Base-by-base conservation (phyloP, 1,284 basidiomycete species). In the Coniferiporia weirii region DNA sequence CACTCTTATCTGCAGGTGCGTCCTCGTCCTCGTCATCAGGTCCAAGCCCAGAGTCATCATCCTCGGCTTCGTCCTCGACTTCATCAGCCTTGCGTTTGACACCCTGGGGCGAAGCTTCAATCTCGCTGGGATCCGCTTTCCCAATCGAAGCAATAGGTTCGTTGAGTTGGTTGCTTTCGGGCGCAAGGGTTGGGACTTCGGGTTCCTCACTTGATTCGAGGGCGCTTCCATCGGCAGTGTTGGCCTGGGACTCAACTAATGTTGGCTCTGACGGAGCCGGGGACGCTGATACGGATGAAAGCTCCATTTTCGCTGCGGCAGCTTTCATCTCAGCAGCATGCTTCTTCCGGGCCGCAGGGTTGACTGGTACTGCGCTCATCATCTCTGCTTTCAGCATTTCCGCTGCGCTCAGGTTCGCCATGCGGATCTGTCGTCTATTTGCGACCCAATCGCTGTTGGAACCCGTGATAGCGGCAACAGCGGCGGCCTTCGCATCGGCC, bases 331-430 rank as follows among this genome's bases (percentile, higher is more conserved):
- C 7, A 12, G 44, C 32, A 15, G 34, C 35, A 46, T 52, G 38
- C 45, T 56, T 54, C 61, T 52, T 52, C 27, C 57, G 52, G 1
- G 57, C 57, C 4, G 19, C 45, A n/a, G 57, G 54, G 69, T 87
- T 85, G 57, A 85, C 77, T 56, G 86, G 84, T 56, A 79, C 69
- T 56, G 85, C 73, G 43, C 87, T 87, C 61, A 85, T 83, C 64
- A 99, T 75, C 73, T 98, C 92, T 54, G 94, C 95, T 74, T 93
- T 95, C 66, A 99, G 79, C 70, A 89, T 84, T 69, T 98, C 92
- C 59, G 95, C 95, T 48, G 96, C 96, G 74, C 86, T 93, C 81
- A 98, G 85, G 70, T 99, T 98, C 13, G 95, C 96, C 83, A 97
- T 89, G 60, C 95, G 85, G 64, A 96, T 93, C 20, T 91, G 91